These are phyloP conservation scores for Helicocarpus griseus DNA, from an alignment of 2,329 filamentous ascomycete species.

Conservation along the genomic window DNA sequence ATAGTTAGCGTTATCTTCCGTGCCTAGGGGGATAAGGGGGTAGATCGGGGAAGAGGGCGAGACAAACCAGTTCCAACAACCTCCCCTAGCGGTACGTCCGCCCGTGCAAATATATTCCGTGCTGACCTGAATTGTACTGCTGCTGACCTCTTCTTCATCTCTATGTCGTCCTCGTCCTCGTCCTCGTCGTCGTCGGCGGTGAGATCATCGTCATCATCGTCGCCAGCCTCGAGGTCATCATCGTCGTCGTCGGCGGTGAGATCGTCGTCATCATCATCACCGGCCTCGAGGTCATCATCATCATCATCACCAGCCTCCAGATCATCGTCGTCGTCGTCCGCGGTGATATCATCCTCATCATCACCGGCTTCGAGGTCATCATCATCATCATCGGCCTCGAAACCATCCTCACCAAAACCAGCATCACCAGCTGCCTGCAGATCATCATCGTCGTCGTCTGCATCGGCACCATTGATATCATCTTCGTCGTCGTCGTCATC, in stretches of 20 bases:
- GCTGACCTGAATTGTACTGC: constrained; percentile 8
- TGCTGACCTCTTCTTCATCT: background rate
- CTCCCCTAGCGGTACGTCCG: constrained; percentile 7
- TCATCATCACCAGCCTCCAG: background rate
- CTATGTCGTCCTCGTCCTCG: background rate
- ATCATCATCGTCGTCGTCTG: background rate
- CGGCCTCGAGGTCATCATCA: background rate
- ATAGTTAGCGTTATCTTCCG: background rate
- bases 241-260: background rate
- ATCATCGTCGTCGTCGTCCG: background rate
- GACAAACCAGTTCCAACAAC: constrained; percentile 3
- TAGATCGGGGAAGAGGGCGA: background rate
- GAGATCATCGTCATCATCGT: background rate
- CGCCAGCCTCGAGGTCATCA: background rate
- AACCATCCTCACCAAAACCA: background rate
- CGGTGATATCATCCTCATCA: background rate
- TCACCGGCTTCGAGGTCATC: background rate
- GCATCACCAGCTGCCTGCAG: too few species aligned
- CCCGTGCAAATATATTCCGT: constrained; percentile 3
- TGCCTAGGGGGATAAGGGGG: background rate
- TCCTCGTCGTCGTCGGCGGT: background rate
- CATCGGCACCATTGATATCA: background rate
- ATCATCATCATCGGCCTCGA: background rate
- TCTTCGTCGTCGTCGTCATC: background rate
- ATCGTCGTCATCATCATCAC: background rate